These are phyloP conservation scores for Microdochium bolleyi DNA, from an alignment of 2,329 filamentous ascomycete genomes.

Conservation along the genomic window DNA sequence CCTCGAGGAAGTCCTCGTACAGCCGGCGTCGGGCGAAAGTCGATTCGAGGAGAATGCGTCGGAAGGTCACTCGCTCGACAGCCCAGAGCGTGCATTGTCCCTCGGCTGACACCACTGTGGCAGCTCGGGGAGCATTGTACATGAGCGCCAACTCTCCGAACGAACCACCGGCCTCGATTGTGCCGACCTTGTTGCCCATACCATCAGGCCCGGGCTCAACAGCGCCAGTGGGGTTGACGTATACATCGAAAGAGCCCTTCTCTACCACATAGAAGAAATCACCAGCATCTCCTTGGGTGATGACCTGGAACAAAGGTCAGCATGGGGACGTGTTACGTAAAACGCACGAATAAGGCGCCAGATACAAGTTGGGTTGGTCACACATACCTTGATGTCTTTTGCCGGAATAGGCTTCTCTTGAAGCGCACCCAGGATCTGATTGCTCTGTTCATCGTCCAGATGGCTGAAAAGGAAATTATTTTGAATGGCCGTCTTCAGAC, in stretches of 20 bases:
- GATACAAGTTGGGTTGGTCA: no score
- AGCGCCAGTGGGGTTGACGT: constrained; percentile 72
- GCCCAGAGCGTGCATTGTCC: constrained; percentile 80
- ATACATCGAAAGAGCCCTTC: constrained; percentile 81
- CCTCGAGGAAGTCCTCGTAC: constrained; percentile 95
- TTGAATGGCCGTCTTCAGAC: constrained; percentile 74
- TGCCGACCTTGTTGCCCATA: constrained; percentile 73
- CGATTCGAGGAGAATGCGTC: constrained; percentile 95
- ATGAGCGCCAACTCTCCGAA: constrained; percentile 96
- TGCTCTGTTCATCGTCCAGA: constrained; percentile 85
- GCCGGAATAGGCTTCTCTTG: constrained; percentile 93
- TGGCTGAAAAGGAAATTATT: constrained; percentile 93
- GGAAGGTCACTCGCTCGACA: constrained; percentile 91
- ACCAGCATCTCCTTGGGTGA: constrained; percentile 88
- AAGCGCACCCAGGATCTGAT: constrained; percentile 80
- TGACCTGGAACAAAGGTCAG: constrained; percentile 56
- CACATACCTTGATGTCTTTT: constrained; percentile 64
- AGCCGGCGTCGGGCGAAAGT: constrained; percentile 92
- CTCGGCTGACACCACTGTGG: constrained; percentile 82
- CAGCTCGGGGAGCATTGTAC: constrained; percentile 96
- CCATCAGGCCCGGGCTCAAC: constrained; percentile 76
- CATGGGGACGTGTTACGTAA: constrained; percentile 1
- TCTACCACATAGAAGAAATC: constrained; percentile 99
- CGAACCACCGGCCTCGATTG: constrained; percentile 79
- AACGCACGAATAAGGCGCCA: no score